A percentile compares a stretch with the other conserved stretches of the same genome.
Conservation (phyloP, 1,284 basidiomycete genomes). For the Anthracocystis panici-leucophaei region DNA sequence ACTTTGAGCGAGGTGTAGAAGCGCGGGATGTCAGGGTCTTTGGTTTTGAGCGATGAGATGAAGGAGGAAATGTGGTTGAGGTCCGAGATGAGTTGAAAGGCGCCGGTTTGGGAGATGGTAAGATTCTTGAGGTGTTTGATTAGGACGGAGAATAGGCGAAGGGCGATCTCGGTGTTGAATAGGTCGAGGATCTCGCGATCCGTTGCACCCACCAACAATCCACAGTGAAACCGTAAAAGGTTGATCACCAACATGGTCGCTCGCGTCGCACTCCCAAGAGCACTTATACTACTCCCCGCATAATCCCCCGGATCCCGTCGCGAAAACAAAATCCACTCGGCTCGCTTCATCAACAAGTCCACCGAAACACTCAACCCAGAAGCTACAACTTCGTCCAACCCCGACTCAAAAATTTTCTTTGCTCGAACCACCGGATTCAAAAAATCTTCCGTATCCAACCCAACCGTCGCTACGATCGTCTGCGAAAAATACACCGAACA, state of each 20-base stretch:
- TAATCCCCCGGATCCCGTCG: slow-evolving; percentile 88
- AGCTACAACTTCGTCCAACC: slow-evolving; percentile 91
- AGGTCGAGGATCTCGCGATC: slow-evolving; percentile 96
- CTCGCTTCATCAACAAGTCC: slow-evolving; percentile 95
- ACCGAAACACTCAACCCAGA: slow-evolving; percentile 92
- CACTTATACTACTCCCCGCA: slow-evolving; percentile 31
- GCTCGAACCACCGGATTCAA: slow-evolving; percentile 91
- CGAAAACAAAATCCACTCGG: slow-evolving; percentile 89
- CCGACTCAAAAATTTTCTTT: slow-evolving; percentile 94
- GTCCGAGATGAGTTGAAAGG: slow-evolving; percentile 95
- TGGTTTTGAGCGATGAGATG: slow-evolving; percentile 72
- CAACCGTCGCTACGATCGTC: slow-evolving; percentile 74
- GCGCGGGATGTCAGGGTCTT: slow-evolving; percentile 77
- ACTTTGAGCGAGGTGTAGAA: slow-evolving; percentile 96
- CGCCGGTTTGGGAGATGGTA: slow-evolving; percentile 91
- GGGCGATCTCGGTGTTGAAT: slow-evolving; percentile 95
- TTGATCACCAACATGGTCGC: slow-evolving; percentile 88
- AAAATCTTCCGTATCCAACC: slow-evolving; percentile 80
- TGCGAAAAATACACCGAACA: slow-evolving; percentile 98
- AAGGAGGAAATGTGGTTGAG: slow-evolving; percentile 92
- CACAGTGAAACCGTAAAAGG: slow-evolving; percentile 78
- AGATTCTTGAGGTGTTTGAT: slow-evolving; percentile 97
- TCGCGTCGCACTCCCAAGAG: slow-evolving; percentile 77
- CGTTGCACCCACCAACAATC: slow-evolving; percentile 88
- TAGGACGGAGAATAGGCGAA: slow-evolving; percentile 87